Conservation (phyloP, 176 grass and related monocot species). For the Oryza longistaminata region DNA sequence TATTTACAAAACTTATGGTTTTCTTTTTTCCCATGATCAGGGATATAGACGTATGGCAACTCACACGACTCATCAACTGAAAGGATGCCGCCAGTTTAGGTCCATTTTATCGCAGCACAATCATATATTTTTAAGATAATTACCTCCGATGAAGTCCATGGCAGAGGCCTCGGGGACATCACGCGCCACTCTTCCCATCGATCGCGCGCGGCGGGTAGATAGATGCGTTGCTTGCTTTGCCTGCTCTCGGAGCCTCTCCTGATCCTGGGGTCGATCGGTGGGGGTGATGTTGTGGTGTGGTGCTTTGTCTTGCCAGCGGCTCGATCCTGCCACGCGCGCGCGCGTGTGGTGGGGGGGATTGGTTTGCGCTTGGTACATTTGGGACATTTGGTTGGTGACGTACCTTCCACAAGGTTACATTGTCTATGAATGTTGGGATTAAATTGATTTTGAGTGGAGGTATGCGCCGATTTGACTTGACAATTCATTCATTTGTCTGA, state of each 20-base stretch:
- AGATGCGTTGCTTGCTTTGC: not conserved
- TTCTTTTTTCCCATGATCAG: not conserved
- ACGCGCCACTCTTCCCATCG: slow-evolving; percentile 35
- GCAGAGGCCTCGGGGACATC: slow-evolving; percentile 63
- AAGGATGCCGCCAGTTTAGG: not conserved
- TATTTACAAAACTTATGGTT: not conserved
- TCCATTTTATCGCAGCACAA: not conserved
- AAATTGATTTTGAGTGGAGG: not conserved
- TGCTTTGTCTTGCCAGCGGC: not conserved
- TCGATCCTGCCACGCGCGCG: not conserved
- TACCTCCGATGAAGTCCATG: slow-evolving; percentile 97
- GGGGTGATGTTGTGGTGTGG: not conserved
- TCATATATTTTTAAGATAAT: not conserved
- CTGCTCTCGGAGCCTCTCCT: not conserved
- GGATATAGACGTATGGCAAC: not conserved
- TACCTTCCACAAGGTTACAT: not conserved
- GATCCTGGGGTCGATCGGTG: not conserved
- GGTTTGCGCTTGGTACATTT: slow-evolving; percentile 15
- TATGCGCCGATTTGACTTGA: not conserved
- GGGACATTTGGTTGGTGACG: not conserved
- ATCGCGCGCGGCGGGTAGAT: not conserved
- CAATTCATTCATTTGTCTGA: not conserved
- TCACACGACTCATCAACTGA: not conserved
- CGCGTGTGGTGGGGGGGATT: too few species aligned
- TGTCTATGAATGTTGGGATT: not conserved